Conservation (phyloP, 108 stramenopile species). For the Pinguiococcus pyrenoidosus region DNA sequence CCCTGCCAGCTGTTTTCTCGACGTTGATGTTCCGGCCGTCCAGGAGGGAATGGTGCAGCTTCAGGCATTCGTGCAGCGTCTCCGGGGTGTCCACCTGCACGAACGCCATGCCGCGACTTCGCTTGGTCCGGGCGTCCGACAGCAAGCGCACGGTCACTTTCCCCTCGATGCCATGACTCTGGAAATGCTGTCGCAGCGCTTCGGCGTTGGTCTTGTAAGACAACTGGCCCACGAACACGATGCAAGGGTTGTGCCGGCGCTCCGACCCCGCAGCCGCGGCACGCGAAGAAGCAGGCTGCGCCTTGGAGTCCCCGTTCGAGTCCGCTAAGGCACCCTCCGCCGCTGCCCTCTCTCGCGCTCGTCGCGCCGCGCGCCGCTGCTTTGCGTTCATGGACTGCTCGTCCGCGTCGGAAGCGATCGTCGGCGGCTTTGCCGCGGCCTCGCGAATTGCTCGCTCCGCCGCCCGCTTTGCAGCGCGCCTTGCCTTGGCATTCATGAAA, state of each 20-base stretch:
- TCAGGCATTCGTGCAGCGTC: slow-evolving; percentile 60
- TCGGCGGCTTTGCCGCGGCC: slow-evolving; percentile 5
- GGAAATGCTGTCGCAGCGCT: slow-evolving; percentile 48
- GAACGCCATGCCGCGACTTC: slow-evolving; percentile 72
- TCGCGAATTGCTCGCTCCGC: slow-evolving; percentile 7
- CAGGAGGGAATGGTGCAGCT: slow-evolving; percentile 70
- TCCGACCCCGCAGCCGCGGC: too few relatives aligned
- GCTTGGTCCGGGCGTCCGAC: slow-evolving; percentile 16
- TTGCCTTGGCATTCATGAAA: slow-evolving; percentile 19
- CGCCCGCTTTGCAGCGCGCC: slow-evolving; percentile 13
- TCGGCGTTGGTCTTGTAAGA: slow-evolving; percentile 62
- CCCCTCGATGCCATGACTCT: slow-evolving; percentile 35
- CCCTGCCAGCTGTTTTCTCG: slow-evolving; percentile 45
- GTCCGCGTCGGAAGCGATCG: background rate
- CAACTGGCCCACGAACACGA: slow-evolving; percentile 80
- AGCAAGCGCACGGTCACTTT: slow-evolving; percentile 58
- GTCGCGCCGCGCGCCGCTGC: background rate
- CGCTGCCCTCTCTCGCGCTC: background rate
- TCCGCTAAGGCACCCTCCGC: background rate
- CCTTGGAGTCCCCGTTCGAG: background rate
- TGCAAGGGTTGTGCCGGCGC: slow-evolving; percentile 71
- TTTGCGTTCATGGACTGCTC: background rate
- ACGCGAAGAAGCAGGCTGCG: too few relatives aligned
- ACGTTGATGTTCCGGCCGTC: slow-evolving; percentile 80
- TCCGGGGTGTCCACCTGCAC: slow-evolving; percentile 51